Base-by-base conservation (phyloP, 1,139 yeast genomes). In the Sugiyamaella grinbergsii region DNA sequence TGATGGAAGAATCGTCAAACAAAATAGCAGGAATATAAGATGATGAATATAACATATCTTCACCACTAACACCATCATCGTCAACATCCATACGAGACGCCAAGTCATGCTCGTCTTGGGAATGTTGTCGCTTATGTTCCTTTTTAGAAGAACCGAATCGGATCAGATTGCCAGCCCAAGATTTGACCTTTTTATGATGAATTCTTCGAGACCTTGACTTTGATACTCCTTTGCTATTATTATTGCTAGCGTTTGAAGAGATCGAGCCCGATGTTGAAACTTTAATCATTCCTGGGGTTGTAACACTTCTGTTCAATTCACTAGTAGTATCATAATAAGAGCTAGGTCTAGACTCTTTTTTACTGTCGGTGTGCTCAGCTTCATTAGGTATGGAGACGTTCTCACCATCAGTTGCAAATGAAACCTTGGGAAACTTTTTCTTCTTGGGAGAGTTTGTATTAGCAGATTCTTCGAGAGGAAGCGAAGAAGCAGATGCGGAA, bases 81-180 rank as follows among this genome's bases (percentile, higher is more conserved):
- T 42, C 47, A 10, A 42, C 24, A 19, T 42, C 47, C 49, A 38
- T 32, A 18, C 16, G 11, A 8, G 37, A 29, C 2, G 16, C 11
- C 3, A 24, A 24, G 5, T 22, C 29, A 6, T 24, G 19, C 10
- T 18, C 22, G 16, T n/a, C 18, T 10, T 34, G 36, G 19, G 33
- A 20, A 31, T 16, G 19, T 18, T 33, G 28, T 11, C 28, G 7
- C n/a, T 47, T 31, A 19, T 42, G 20, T 2, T 54, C 51, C 34
- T 54, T 52, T 19, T 53, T 52, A 6, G 54, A 46, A 13, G 58
- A 53, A 15, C 61, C 57, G 46, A 60, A 58, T 47, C 56, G 51
- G 42, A 59, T 55, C 19, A 62, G 50, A 38, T 48, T 55, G 26
- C 64, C 63, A 11, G 64, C 63, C 65, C 65, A 62, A 10, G 64